Evolutionary conservation across 306 rosid species (phyloP).

Genomic region (Sicyos edulis): DNA sequence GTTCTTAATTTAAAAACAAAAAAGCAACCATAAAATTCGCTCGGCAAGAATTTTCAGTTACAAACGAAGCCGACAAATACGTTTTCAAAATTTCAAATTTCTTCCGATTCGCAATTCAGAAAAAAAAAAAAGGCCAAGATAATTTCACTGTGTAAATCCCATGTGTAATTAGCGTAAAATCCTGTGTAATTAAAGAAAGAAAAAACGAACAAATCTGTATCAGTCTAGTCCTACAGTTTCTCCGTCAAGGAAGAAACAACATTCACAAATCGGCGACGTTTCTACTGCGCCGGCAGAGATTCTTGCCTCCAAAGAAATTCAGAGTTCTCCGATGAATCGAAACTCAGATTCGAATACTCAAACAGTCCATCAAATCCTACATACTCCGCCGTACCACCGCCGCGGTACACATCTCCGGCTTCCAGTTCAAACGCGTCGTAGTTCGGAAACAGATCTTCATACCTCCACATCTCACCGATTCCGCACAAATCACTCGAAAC

Average conservation of each 20-base stretch:
- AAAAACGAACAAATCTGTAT: slow-evolving; percentile 20
- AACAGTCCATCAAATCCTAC: slow-evolving; percentile 59
- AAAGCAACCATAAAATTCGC: not conserved
- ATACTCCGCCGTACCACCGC: slow-evolving; percentile 24
- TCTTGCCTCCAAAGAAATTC: slow-evolving; percentile 20
- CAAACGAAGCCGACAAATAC: not conserved
- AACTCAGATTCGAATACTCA: slow-evolving; percentile 57
- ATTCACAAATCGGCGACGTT: slow-evolving; percentile 14
- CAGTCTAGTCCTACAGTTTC: not conserved
- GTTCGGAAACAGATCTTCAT: slow-evolving; percentile 51
- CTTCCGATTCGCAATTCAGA: too few species aligned
- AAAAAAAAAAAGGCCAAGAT: not conserved
- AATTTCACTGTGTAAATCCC: not conserved
- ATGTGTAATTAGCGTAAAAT: not conserved
- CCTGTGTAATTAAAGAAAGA: not conserved
- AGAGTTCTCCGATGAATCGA: slow-evolving; percentile 41
- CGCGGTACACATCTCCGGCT: slow-evolving; percentile 19
- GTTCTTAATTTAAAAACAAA: too few species aligned
- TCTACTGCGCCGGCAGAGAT: slow-evolving; percentile 53
- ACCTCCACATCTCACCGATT: slow-evolving; percentile 58
- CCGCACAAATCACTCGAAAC: slow-evolving; percentile 51
- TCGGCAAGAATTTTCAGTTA: not conserved
- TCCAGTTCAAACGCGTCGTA: slow-evolving; percentile 62
- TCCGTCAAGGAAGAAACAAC: not conserved
- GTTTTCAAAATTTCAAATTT: not conserved